These are phyloP conservation scores for Sporothrix inflata DNA, from an alignment of 2,329 filamentous ascomycete genomes.

Conservation along the genomic window DNA sequence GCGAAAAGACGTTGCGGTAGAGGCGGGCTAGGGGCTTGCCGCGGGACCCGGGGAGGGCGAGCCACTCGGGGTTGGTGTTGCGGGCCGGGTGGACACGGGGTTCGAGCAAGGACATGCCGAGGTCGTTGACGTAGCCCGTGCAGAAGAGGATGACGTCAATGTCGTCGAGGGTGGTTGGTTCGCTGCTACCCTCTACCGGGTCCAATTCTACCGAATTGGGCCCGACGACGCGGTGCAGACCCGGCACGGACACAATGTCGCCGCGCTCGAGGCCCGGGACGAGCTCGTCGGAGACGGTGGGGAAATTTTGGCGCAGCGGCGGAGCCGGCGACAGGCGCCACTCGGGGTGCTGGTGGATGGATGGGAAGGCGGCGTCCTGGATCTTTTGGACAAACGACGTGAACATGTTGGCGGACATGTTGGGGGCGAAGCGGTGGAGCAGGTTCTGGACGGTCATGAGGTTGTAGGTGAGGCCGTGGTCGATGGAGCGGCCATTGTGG, in stretches of 20 bases:
- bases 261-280: background rate
- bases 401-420: background rate
- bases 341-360: background rate
- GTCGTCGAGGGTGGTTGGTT: slow-evolving; percentile 34
- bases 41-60: slow-evolving; percentile 37
- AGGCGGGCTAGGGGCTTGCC: slow-evolving; percentile 43
- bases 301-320: background rate
- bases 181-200: slow-evolving; percentile 41
- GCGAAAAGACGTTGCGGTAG: slow-evolving; percentile 51
- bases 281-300: background rate
- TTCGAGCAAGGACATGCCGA: slow-evolving; percentile 24
- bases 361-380: background rate
- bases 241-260: background rate
- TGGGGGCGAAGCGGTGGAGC: slow-evolving; percentile 32
- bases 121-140: slow-evolving; percentile 41
- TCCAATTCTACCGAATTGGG: background rate
- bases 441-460: slow-evolving; percentile 32
- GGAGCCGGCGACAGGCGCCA: background rate
- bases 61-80: slow-evolving; percentile 35
- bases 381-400: background rate
- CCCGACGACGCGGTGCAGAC: background rate
- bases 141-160: slow-evolving; percentile 43
- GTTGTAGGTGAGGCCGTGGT: slow-evolving; percentile 24
- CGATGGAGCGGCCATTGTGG: slow-evolving; percentile 16
- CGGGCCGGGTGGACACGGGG: background rate